Base-by-base conservation (phyloP, 2,329 filamentous ascomycete genomes). In the Beauveria varroae region DNA sequence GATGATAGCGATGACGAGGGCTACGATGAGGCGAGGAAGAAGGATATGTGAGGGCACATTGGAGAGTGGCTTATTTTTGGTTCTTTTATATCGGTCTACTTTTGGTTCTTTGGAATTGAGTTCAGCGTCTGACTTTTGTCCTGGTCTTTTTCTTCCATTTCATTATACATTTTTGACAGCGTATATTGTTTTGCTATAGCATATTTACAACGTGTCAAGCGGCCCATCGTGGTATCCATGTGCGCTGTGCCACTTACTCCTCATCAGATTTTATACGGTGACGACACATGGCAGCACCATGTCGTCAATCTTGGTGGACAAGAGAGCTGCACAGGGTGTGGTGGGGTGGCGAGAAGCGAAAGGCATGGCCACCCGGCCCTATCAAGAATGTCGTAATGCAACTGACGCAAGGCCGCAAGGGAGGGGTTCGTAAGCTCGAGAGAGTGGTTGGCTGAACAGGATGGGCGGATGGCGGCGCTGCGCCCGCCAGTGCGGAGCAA, bases 1-100 rank as follows among this genome's bases (percentile, higher is more conserved):
- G 71, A 72, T 20, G 78, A 77, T 53, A 76, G 76, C 30, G 76
- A 78, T 57, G 74, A 75, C 44, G 77, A 75, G 58, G 72, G 72
- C 52, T 76, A 76, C 51, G 74, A 76, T 16, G 76, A 77, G 65
- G 76, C 74, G 62, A 70, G 74, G 63, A 77, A 75, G 70, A 78
- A 78, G 73, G 74, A 75, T 47, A 64, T 67, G 40, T 74, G 64
- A 69, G 50, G 26, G 30, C 10, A 10, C 22, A 20, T 53, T 61
- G 30, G 10, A 34, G 4, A 34, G 30, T 34, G 30, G 14, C 40
- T 43, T 43, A 7, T 43, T 43, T 43, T 1, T 43, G 2, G 5
- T 7, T 2, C 16, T 43, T 43, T 43, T n/a, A 5, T 34, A 34
- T 12, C 4, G 12, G 40, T n/a, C 40, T n/a, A 16, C 16, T 18